Evolutionary conservation across 805 yeast genomes (phyloP), one percentile per base, ranked within the genome.

Genomic region (Saccharomycopsis schoenii): DNA sequence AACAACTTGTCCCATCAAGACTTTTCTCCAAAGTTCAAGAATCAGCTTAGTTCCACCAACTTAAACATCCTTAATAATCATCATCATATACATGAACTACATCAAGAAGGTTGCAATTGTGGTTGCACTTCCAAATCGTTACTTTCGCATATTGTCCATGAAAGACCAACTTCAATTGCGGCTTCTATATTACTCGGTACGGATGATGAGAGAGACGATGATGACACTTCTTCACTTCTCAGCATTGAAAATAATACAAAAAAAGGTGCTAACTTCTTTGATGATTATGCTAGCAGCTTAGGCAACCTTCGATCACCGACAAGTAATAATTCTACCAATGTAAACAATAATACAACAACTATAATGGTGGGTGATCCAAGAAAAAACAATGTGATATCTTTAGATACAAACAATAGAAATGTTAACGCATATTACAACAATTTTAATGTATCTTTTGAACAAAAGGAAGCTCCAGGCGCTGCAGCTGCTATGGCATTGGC

Each of bases 381-480:
- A 47, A 68, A 62, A 24, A 63, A 68, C 42, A 68, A 72, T 62
- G 68, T 68, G 19, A 64, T 65, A 61, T 65, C 66, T 37, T 42
- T 51, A 29, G 56, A 51, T 34, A 43, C 60, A 51, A 17, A 40
- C 21, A 43, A 54, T 52, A 56, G 52, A 24, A 51, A 61, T 42
- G 21, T 55, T 25, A 55, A 51, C 40, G 47, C 57, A 10, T 59
- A 57, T 41, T 62, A 25, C 15, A 59, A 57, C 42, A 41, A 55
- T 37, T 71, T 71, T 19, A 70, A 73, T n/a, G 70, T 77, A 4
- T 78, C 83, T 2, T 82, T 82, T 65, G 89, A 85, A 67, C 84
- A 80, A 60, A 76, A 76, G 47, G 89, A 88, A 62, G 92, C 93
- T 0, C 90, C 91, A 0, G 91, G 90, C 5, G 82, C 89, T 1